A percentile compares a stretch with the other conserved stretches of the same genome.
phyloP scores from a whole-genome alignment of 768 basidiomycete species.

The Termitomyces sp. region DNA sequence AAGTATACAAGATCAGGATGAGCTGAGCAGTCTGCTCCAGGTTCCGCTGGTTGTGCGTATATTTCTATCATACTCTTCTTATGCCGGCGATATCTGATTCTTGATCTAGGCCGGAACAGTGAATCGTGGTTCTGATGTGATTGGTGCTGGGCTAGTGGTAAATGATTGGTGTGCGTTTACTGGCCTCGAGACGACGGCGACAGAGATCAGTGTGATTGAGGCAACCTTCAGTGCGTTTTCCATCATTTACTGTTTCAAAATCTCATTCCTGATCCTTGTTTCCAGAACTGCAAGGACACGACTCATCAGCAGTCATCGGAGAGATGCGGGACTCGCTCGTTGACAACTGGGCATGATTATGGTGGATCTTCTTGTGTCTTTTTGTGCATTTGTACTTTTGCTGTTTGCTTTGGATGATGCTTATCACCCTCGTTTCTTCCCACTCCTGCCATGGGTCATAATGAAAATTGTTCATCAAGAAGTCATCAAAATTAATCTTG shows the following conservation, averaged over 20 bases:
- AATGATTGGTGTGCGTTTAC: conserved; percentile 99
- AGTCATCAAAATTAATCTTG: background rate
- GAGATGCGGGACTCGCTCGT: conserved; percentile 91
- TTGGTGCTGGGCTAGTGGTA: conserved; percentile 96
- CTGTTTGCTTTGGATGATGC: background rate
- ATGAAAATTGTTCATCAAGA: background rate
- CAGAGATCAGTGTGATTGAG: conserved; percentile 97
- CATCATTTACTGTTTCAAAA: background rate
- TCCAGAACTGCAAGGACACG: conserved; percentile 84
- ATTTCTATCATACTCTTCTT: background rate
- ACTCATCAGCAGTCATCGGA: conserved; percentile 77
- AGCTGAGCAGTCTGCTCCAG: conserved; percentile 90
- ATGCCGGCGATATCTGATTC: conserved; percentile 5
- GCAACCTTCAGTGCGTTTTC: conserved; percentile 86
- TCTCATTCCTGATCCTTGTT: conserved; percentile 6
- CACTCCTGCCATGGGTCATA: background rate
- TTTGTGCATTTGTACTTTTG: background rate
- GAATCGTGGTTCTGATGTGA: conserved; percentile 96
- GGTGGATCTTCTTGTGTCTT: background rate
- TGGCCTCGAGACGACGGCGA: conserved; percentile 99
- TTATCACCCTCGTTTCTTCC: background rate
- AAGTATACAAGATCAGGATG: conserved; percentile 95
- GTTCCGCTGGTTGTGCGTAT: conserved; percentile 87
- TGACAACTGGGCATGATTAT: conserved; percentile 82
- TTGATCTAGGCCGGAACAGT: conserved; percentile 85